Evolutionary conservation across 805 yeast genomes (phyloP).

Genomic region (Huiozyma sinensis): DNA sequence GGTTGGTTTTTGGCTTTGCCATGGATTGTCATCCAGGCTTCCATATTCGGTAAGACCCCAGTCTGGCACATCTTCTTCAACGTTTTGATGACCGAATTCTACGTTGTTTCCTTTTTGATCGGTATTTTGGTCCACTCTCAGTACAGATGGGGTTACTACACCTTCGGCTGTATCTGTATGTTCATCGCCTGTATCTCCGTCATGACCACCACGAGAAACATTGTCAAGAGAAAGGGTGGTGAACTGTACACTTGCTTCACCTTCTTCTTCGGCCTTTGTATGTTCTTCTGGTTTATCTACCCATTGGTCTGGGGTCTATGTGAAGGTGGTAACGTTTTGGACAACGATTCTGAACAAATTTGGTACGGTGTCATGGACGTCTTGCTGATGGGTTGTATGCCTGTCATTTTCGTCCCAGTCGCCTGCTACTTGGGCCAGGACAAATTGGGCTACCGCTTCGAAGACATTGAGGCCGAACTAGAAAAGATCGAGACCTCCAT

Average conservation of each 20-base stretch:
- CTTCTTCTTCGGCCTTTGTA: slow-evolving; percentile 13
- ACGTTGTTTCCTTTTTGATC: slow-evolving; percentile 35
- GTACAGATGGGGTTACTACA: slow-evolving; percentile 43
- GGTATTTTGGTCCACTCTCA: slow-evolving; percentile 35
- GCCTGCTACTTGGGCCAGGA: slow-evolving; percentile 17
- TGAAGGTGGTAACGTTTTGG: slow-evolving; percentile 55
- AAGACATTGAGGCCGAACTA: slow-evolving; percentile 4
- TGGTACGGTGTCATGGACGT: slow-evolving; percentile 52
- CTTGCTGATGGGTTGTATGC: slow-evolving; percentile 30
- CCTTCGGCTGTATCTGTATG: slow-evolving; percentile 28
- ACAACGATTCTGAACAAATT: slow-evolving; percentile 47
- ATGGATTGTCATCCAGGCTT: slow-evolving; percentile 35
- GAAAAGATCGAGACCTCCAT: background rate
- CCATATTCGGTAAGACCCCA: slow-evolving; percentile 19
- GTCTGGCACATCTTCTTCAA: slow-evolving; percentile 20
- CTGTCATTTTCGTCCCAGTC: slow-evolving; percentile 16
- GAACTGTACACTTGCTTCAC: slow-evolving; percentile 19
- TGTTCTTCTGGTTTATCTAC: slow-evolving; percentile 34
- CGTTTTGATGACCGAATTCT: slow-evolving; percentile 31
- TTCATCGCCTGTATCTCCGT: slow-evolving; percentile 13
- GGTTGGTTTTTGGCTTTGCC: slow-evolving; percentile 45
- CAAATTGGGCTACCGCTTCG: slow-evolving; percentile 11
- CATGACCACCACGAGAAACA: slow-evolving; percentile 20
- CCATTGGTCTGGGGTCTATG: slow-evolving; percentile 24
- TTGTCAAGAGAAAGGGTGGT: slow-evolving; percentile 12